phyloP scores from a whole-genome alignment of 768 basidiomycete species.

The Lenzites betulinus region DNA sequence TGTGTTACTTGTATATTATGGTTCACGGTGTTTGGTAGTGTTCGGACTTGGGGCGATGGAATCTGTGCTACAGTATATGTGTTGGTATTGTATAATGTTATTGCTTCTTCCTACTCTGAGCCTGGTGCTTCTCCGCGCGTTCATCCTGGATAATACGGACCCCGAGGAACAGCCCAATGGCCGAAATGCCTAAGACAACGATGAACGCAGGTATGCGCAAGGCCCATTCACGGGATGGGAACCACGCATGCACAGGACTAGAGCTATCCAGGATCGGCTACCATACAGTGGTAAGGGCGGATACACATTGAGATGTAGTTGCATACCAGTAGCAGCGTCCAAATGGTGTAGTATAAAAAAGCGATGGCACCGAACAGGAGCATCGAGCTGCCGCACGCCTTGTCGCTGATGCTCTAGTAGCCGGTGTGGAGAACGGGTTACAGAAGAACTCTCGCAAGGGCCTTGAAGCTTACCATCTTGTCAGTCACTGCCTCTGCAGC shows the following conservation, averaged over 20 bases:
- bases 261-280: conserved; percentile 82
- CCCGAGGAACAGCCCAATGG: conserved; percentile 73
- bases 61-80: not conserved
- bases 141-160: conserved; percentile 9
- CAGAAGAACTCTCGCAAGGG: not conserved
- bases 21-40: too few relatives aligned
- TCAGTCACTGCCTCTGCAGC: not conserved
- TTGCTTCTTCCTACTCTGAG: not conserved
- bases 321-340: conserved; percentile 85
- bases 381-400: conserved; percentile 77
- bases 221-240: conserved; percentile 93
- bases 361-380: conserved; percentile 73
- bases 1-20: not conserved
- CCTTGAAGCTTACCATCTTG: not conserved
- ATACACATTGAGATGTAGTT: not conserved
- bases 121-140: not conserved
- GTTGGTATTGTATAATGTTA: not conserved
- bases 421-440: too few relatives aligned
- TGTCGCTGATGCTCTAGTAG: conserved; percentile 77
- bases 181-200: conserved; percentile 77
- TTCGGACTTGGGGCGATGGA: not conserved
- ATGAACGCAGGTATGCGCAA: conserved; percentile 83
- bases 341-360: conserved; percentile 89
- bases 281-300: not conserved
- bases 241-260: conserved; percentile 74